Evolutionary conservation across 2,329 filamentous ascomycete genomes (phyloP), one percentile per base, ranked within the genome.

Genomic region (Gyromitra esculenta): DNA sequence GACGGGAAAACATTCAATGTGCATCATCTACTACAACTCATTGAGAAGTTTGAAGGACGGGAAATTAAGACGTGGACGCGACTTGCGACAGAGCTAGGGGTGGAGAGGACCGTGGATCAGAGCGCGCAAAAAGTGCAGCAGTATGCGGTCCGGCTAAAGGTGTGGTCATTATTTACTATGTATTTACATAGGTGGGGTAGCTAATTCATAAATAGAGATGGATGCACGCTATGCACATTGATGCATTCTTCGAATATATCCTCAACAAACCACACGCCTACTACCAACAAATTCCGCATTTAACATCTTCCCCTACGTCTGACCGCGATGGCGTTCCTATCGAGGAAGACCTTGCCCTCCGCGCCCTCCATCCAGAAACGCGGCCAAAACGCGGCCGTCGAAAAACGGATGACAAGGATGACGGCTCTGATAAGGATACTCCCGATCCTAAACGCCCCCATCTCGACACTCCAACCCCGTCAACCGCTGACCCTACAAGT

Each of bases 171-270:
- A 18, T 5, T 9, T 35, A 11, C 11, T 39, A 11, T 37, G 8
- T 41, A 31, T 57, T 60, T 25, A 2, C 31, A 13, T n/a, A 63
- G 62, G 31, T 60, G 57, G 48, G 41, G 63, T 78, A 81, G 60
- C 45, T 79, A 66, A 73, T 43, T 35, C 15, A 41, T 9, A 15
- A 39, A 63, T 81, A 92, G 92, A 91, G 95, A 82, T 97, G 94
- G 94, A 96, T 97, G 92, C 93, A 93, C 82, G 94, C 94, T 4
- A 95, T 97, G 91, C 94, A 97, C 82, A 90, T 97, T 67, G 93
- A 97, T 85, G 92, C 93, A 9, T 97, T 97, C 83, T 97, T 97
- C 81, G 93, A 97, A 82, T 97, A 93, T 82, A 88, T 96, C 21
- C 87, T 95, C 78, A 89, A 90, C 63, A 93, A 93, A 79, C 85